Evolutionary conservation across 805 yeast genomes (phyloP).

Genomic region (Candida mattraensis): DNA sequence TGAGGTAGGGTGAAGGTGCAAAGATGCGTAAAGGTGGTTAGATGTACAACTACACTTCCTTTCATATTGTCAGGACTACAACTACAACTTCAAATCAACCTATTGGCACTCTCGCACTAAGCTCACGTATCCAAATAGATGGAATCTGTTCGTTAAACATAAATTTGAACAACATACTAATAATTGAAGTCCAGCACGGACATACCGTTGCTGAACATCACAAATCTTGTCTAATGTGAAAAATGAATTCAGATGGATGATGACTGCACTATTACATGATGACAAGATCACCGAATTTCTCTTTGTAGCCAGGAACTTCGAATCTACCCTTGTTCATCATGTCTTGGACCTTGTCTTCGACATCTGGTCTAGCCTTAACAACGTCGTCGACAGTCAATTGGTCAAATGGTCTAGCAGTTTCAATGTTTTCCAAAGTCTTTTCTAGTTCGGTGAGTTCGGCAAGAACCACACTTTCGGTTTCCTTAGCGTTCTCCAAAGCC

Average conservation of each 20-base stretch:
- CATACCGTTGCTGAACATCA: too few relatives aligned
- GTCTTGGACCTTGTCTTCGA: slow-evolving; percentile 91
- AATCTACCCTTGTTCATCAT: slow-evolving; percentile 96
- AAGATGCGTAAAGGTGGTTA: too few relatives aligned
- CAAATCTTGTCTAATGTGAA: slow-evolving; percentile 1
- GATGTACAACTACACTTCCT: too few relatives aligned
- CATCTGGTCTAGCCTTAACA: slow-evolving; percentile 94
- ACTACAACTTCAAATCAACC: too few relatives aligned
- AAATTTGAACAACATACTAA: too few relatives aligned
- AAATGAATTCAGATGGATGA: too few relatives aligned
- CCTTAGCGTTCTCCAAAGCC: slow-evolving; percentile 93
- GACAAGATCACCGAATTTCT: slow-evolving; percentile 95
- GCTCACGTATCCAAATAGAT: too few relatives aligned
- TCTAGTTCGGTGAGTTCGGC: slow-evolving; percentile 84
- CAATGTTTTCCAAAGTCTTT: slow-evolving; percentile 89
- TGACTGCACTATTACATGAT: slow-evolving; percentile 68
- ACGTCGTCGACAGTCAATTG: slow-evolving; percentile 95
- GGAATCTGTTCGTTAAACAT: too few relatives aligned
- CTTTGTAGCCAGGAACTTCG: slow-evolving; percentile 98
- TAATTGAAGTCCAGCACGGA: too few relatives aligned
- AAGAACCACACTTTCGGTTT: slow-evolving; percentile 85
- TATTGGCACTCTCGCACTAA: too few relatives aligned
- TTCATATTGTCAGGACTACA: too few relatives aligned
- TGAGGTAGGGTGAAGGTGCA: too few relatives aligned
- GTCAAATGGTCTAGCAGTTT: slow-evolving; percentile 96